Base-by-base conservation (phyloP, 106 monocot species). In the Acanthochlamys bracteata region DNA sequence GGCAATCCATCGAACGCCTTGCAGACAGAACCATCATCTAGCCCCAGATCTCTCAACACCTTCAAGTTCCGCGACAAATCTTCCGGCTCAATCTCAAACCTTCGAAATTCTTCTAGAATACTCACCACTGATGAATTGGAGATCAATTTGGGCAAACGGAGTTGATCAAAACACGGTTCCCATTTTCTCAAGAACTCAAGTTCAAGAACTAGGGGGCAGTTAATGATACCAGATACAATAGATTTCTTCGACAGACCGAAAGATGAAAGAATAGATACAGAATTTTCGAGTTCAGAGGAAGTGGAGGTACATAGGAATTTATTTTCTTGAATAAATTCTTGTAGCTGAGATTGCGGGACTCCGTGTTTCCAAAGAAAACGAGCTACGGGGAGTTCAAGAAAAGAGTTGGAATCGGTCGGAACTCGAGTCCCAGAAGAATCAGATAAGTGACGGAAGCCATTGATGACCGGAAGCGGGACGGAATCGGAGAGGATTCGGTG, bases 31-130 rank as follows among this genome's bases (percentile, higher is more conserved):
- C 63, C 71, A 2, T 71, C 51, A 43, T 66, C 66, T 4, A 93
- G 64, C 19, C 89, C 84, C 42, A 76, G 16, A 40, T 53, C 43
- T 67, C 42, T 77, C 76, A 92, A 53, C n/a, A 23, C 53, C 52
- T 10, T 25, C 0, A 55, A 61, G 65, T 27, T 59, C 0, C 27
- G 27, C 19, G 27, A 10, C 39, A 80, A 39, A 17, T 79, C 69
- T 4, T 77, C 66, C 0, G 79, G 77, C 1, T 74, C 65, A 15
- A 80, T 41, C 17, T 22, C 20, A 63, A 66, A 69, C 66, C 60
- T 70, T 40, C 61, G 73, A 0, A 74, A 71, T 40, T 80, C 77
- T 54, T 75, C 82, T 0, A 85, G 61, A 66, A 82, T 56, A 15
- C 20, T 74, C 54, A 63, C 67, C 24, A 71, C 58, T 42, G 56